Base-by-base conservation (phyloP, 495 filamentous ascomycete species). In the Podospora pseudoanserina region DNA sequence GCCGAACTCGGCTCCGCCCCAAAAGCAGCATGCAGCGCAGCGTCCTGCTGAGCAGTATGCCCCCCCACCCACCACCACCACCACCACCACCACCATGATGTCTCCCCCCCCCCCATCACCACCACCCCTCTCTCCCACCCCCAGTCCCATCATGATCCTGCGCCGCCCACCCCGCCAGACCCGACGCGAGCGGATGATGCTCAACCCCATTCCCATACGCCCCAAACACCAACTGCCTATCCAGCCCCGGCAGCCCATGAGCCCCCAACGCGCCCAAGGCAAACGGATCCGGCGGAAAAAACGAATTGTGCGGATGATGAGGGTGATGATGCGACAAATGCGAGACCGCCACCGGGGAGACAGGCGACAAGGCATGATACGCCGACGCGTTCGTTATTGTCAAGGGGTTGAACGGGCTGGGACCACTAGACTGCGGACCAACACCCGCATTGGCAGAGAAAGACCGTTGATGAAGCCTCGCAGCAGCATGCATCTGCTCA, bases 161-260 rank as follows among this genome's bases (percentile, higher is more conserved):
- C 19, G 72, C 39, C 19, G 72, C 39, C 75, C 74, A 75, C 26
- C 71, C 72, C 4, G 74, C 71, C 11, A 71, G 58, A 26, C 67
- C 66, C 20, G 54, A 66, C 28, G 71, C 16, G 4, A 65, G 63
- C 1, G 72, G 67, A 18, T 62, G 58, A 26, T 59, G 67, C 20
- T 74, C 73, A 18, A 73, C 66, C 20, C 67, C 65, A n/a, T 71
- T 86, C n/a, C 83, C 82, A 71, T 93, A 94, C 0, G 90, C 90
- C 67, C 89, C 89, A 70, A 92, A 92, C 15, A 93, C 89, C 61
- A 93, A 87, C 71, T 92, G 91, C 0, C 90, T 85, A 73, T 93
- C 91, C 11, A 93, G 84, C 72, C 90, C 88, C 3, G 86, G 85
- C 63, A 86, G 75, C 23, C 76, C 77, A 53, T 85, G 79, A 2